These are phyloP conservation scores for Rhodotorula toruloides DNA, from an alignment of 768 basidiomycete species.

Conservation along the genomic window DNA sequence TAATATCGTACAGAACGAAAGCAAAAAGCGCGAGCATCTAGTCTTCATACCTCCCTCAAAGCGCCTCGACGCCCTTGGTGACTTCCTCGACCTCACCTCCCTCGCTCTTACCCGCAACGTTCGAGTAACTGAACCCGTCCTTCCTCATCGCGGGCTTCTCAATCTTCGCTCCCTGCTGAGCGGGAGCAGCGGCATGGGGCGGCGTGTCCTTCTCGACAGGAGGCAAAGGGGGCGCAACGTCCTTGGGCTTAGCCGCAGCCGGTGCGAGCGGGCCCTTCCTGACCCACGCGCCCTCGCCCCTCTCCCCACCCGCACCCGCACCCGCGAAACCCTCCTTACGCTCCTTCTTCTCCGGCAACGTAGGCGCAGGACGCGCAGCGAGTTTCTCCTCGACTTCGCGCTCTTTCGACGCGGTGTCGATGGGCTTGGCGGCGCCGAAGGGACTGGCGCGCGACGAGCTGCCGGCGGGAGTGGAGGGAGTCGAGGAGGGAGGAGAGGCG, in stretches of 20 bases:
- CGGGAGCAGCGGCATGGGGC: background rate
- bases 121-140: constrained; percentile 16
- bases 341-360: too few relatives aligned
- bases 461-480: constrained; percentile 45
- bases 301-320: background rate
- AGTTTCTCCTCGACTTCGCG: constrained; percentile 64
- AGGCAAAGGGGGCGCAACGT: background rate
- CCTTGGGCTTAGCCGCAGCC: background rate
- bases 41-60: too few relatives aligned
- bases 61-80: constrained; percentile 21
- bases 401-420: constrained; percentile 73
- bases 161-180: too few relatives aligned
- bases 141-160: constrained; percentile 1
- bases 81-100: constrained; percentile 1
- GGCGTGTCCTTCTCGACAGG: background rate
- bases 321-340: background rate
- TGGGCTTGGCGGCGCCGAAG: constrained; percentile 84
- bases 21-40: too few relatives aligned
- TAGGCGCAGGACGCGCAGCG: constrained; percentile 37
- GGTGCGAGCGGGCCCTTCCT: constrained; percentile 18
- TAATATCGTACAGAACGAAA: too few relatives aligned
- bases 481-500: constrained; percentile 53
- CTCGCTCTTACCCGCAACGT: background rate
- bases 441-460: constrained; percentile 61
- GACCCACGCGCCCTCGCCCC: constrained; percentile 25